phyloP scores from a whole-genome alignment of 441 rosid genomes.

The Pelargonium cotyledonis region DNA sequence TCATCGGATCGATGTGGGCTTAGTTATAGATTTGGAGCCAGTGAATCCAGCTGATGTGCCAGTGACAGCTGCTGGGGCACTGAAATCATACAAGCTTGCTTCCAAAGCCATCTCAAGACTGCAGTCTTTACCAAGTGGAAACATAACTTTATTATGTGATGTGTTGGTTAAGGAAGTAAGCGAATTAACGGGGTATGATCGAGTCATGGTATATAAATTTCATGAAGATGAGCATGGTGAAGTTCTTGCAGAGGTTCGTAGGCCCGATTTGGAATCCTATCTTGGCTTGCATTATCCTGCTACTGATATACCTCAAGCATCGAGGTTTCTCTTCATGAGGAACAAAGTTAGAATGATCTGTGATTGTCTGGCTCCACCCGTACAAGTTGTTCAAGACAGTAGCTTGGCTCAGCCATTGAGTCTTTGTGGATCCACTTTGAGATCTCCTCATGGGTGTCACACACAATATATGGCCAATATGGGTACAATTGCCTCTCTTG shows the following conservation, averaged over 20 bases:
- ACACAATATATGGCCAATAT: slow-evolving; percentile 76
- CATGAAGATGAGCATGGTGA: slow-evolving; percentile 94
- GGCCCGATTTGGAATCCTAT: slow-evolving; percentile 56
- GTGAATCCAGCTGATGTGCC: slow-evolving; percentile 75
- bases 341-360: slow-evolving; percentile 86
- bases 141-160: slow-evolving; percentile 50
- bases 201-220: slow-evolving; percentile 79
- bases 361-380: slow-evolving; percentile 55
- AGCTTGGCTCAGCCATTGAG: slow-evolving; percentile 58
- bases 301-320: slow-evolving; percentile 86
- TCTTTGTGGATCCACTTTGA: slow-evolving; percentile 66
- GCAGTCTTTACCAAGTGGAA: slow-evolving; percentile 72
- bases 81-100: slow-evolving; percentile 75
- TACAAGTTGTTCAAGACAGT: slow-evolving; percentile 65
- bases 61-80: slow-evolving; percentile 73
- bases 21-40: slow-evolving; percentile 77
- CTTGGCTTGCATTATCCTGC: slow-evolving; percentile 85
- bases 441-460: slow-evolving; percentile 86
- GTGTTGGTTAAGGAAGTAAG: slow-evolving; percentile 68
- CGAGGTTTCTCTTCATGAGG: slow-evolving; percentile 72
- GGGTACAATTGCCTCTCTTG: slow-evolving; percentile 82
- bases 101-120: slow-evolving; percentile 70
- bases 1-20: slow-evolving; percentile 68
- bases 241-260: slow-evolving; percentile 56
- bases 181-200: slow-evolving; percentile 67